Percentiles rank a stretch among this genome's conserved stretches.
These are phyloP conservation scores for Apium graveolens DNA, from an alignment of 129 eudicot genomes.

Conservation along the genomic window DNA sequence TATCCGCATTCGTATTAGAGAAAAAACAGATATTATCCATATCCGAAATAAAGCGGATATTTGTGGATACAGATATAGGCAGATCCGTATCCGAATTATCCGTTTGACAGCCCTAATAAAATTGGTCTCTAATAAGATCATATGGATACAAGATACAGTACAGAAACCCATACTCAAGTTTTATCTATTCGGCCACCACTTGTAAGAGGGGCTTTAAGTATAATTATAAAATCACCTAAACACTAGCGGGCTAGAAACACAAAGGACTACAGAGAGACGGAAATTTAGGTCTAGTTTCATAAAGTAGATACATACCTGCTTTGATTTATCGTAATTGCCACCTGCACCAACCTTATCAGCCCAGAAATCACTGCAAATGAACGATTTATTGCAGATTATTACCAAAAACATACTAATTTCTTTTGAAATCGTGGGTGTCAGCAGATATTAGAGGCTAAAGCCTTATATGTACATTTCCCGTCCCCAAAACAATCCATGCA, in stretches of 20 bases:
- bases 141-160: no score
- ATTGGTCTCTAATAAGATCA: background rate
- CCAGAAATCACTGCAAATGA: conserved; percentile 41
- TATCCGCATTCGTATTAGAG: no score
- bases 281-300: conserved; percentile 1
- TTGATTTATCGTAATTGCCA: conserved; percentile 37
- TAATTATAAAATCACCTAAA: background rate
- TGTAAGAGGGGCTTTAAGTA: background rate
- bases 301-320: conserved; percentile 48
- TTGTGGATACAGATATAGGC: no score
- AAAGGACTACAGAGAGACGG: background rate
- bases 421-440: background rate
- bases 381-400: conserved; percentile 5
- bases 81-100: no score
- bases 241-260: background rate
- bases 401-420: background rate
- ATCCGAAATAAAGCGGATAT: no score
- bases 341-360: conserved; percentile 28
- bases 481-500: background rate
- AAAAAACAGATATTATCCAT: no score
- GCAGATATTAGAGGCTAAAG: background rate
- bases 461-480: background rate
- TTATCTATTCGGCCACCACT: background rate
- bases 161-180: background rate
- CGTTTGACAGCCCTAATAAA: no score